Conservation (phyloP, 1,284 basidiomycete species). For the Sutorius eximius region DNA sequence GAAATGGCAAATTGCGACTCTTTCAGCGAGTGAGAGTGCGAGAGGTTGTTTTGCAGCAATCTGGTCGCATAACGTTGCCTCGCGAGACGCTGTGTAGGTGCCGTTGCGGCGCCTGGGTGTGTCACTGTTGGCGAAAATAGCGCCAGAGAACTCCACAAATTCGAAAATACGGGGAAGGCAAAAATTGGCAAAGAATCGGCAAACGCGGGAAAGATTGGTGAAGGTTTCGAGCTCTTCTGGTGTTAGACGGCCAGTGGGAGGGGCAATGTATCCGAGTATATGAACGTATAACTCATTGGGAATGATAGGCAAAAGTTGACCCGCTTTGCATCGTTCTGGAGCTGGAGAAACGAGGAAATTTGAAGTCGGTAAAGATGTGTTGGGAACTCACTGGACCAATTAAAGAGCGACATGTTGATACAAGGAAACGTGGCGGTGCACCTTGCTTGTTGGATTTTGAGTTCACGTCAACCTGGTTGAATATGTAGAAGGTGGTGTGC, state of each 20-base stretch:
- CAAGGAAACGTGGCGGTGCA: too few species aligned
- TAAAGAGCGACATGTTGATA: constrained; percentile 7
- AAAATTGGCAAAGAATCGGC: constrained; percentile 42
- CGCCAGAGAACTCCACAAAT: constrained; percentile 29
- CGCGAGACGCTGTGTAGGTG: background rate
- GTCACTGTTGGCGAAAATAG: background rate
- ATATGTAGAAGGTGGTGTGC: too few species aligned
- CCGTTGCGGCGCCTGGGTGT: too few species aligned
- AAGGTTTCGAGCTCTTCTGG: constrained; percentile 23
- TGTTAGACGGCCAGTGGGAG: background rate
- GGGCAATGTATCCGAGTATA: constrained; percentile 35
- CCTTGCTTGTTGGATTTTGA: too few species aligned
- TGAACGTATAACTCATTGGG: constrained; percentile 40
- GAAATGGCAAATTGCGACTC: constrained; percentile 17
- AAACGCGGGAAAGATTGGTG: constrained; percentile 39
- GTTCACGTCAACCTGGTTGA: too few species aligned
- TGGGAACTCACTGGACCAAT: constrained; percentile 15
- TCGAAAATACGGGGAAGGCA: constrained; percentile 40
- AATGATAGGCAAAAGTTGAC: constrained; percentile 17
- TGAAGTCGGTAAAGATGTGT: background rate
- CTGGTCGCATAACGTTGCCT: constrained; percentile 11
- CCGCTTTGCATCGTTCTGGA: constrained; percentile 14
- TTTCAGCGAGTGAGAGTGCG: constrained; percentile 17
- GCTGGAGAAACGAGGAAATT: constrained; percentile 8
- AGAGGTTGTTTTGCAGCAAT: constrained; percentile 15